These are phyloP conservation scores for Astragalus glycyphyllos DNA, from an alignment of 306 rosid species.

Conservation along the genomic window DNA sequence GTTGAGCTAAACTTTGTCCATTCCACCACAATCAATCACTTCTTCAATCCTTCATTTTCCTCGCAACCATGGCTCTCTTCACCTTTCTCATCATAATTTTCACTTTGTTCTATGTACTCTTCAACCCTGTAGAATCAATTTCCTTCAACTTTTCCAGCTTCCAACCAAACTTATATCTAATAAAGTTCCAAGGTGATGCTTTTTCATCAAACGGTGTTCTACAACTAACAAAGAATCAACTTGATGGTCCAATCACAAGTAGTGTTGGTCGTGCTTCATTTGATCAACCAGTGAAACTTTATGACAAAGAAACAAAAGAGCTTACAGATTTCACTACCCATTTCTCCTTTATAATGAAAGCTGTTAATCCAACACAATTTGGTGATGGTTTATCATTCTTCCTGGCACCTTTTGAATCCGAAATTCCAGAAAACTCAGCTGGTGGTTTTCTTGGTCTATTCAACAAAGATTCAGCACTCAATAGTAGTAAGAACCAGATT, in stretches of 20 bases:
- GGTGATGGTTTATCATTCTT: slow-evolving; percentile 81
- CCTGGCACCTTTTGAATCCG: slow-evolving; percentile 60
- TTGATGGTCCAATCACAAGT: slow-evolving; percentile 43
- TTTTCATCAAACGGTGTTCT: slow-evolving; percentile 53
- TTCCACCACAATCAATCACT: slow-evolving; percentile 23
- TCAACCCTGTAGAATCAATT: slow-evolving; percentile 42
- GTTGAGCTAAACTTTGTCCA: slow-evolving; percentile 36
- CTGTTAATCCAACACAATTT: background rate
- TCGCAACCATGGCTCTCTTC: slow-evolving; percentile 48
- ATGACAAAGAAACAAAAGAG: slow-evolving; percentile 53
- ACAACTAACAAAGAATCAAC: slow-evolving; percentile 66
- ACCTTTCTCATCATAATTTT: slow-evolving; percentile 15
- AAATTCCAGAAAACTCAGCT: slow-evolving; percentile 54
- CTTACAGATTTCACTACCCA: slow-evolving; percentile 78
- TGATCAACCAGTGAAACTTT: slow-evolving; percentile 56
- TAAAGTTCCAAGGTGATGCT: slow-evolving; percentile 60
- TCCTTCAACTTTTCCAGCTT: slow-evolving; percentile 60
- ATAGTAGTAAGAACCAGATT: slow-evolving; percentile 50
- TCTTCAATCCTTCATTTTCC: slow-evolving; percentile 7
- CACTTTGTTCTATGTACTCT: slow-evolving; percentile 35
- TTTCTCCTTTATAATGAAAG: slow-evolving; percentile 60
- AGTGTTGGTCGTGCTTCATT: slow-evolving; percentile 73
- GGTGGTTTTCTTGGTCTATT: slow-evolving; percentile 75
- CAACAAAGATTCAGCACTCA: slow-evolving; percentile 36
- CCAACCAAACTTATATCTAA: slow-evolving; percentile 38